Evolutionary conservation across 371 early-diverging fungal species (phyloP), one percentile per base, ranked within the genome.

Genomic region (Apophysomyces elegans): DNA sequence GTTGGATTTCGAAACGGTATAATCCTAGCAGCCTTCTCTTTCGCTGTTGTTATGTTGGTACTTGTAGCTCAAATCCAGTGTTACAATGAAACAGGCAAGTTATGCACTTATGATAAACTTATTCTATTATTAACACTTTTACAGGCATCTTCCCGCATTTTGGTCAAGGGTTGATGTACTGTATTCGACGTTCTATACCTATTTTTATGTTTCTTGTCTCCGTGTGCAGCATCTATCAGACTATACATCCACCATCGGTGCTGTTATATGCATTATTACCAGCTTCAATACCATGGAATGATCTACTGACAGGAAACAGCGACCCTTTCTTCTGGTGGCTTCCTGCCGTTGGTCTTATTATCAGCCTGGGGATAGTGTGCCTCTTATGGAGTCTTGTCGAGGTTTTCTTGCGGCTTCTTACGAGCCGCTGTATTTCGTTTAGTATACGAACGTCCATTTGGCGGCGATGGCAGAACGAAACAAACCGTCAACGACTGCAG

Each of bases 1-100:
- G 68, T 88, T 37, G 84, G 91, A 7, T 90, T 90, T 65, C 79
- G 93, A 36, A 88, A 91, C 58, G 87, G 91, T 12, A 90, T 91
- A 67, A 88, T 90, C 58, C 69, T 91, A 35, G 78, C 88, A 12
- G 84, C 88, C 0, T 84, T 91, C 64, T 80, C 90, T 1, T 90
- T 88, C 67, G 74, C 90, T 8, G 85, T 88, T 61, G 89, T 88
- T 5, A 73, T 88, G 16, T 62, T 89, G 63, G 83, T 88, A 5
- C 67, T 91, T 61, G 70, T 75, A 18, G 76, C 79, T 7, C 93
- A 93, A 71, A 75, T 93, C 62, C 78, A 75, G 41, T 73, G 77
- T 39, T 93, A 89, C 76, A 87, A 88, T 63, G 60, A 74, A 16
- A 83, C 83, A 37, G 83, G 81, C 76, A 73, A 56, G 61, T 21